These are phyloP conservation scores for Knufia fluminis DNA, from an alignment of 2,329 filamentous ascomycete species.

Conservation along the genomic window DNA sequence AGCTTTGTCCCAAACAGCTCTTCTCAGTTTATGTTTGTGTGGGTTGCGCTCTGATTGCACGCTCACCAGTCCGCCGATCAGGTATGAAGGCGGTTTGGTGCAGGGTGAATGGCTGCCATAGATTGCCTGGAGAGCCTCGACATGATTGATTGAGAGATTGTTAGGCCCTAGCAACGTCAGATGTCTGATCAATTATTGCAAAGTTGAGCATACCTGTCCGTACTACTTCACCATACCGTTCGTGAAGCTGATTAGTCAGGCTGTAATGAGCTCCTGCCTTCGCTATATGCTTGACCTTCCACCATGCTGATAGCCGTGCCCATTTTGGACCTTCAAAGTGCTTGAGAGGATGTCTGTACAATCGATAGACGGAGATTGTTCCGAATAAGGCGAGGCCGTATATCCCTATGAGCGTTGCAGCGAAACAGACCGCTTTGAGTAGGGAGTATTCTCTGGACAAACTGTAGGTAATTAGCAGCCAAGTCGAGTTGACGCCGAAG, in stretches of 20 bases:
- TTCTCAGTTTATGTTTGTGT: slow-evolving; percentile 1
- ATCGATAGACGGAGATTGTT: slow-evolving; percentile 23
- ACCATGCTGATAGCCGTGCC: slow-evolving; percentile 24
- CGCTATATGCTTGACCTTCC: slow-evolving; percentile 30
- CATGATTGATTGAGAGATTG: slow-evolving; percentile 16
- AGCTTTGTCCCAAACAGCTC: slow-evolving; percentile 4
- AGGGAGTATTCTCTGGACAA: neutral
- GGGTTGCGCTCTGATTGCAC: slow-evolving; percentile 4
- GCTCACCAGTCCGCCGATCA: slow-evolving; percentile 13
- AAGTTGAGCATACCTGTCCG: slow-evolving; percentile 2
- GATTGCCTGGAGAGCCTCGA: slow-evolving; percentile 28
- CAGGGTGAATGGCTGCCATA: slow-evolving; percentile 33
- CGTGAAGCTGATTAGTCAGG: slow-evolving; percentile 24
- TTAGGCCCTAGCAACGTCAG: slow-evolving; percentile 11
- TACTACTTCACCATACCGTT: slow-evolving; percentile 23
- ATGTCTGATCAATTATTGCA: no score
- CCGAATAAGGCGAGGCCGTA: slow-evolving; percentile 8
- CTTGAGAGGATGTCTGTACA: slow-evolving; percentile 22
- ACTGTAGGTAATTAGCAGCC: neutral
- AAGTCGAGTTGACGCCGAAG: neutral
- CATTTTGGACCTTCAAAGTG: slow-evolving; percentile 24
- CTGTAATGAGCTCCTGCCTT: neutral
- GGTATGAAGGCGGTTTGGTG: slow-evolving; percentile 37
- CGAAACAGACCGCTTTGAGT: neutral
- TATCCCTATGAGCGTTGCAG: neutral